Conservation (phyloP, 2,329 filamentous ascomycete genomes). For the Incumbomyces lentus region DNA sequence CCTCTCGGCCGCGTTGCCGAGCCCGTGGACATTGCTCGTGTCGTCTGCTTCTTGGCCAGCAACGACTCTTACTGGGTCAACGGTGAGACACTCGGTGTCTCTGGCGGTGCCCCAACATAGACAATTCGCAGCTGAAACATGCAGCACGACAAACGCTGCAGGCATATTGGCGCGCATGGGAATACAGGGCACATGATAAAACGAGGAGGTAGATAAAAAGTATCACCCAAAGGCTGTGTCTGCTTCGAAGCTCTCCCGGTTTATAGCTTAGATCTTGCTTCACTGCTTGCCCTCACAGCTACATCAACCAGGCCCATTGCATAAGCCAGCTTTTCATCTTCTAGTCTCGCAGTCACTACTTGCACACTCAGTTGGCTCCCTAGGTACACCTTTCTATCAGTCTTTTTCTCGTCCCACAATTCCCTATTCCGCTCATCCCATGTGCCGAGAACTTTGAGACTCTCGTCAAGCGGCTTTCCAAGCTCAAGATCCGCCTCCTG, state of each 20-base stretch:
- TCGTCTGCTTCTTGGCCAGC: constrained; percentile 46
- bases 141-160: neutral
- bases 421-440: constrained; percentile 53
- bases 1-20: constrained; percentile 50
- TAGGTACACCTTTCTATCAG: constrained; percentile 45
- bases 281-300: constrained; percentile 24
- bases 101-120: constrained; percentile 7
- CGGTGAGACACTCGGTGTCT: constrained; percentile 22
- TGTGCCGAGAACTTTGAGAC: constrained; percentile 33
- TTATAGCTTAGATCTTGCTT: constrained; percentile 9
- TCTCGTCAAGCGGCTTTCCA: constrained; percentile 33
- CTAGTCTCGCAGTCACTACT: constrained; percentile 44
- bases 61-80: constrained; percentile 56
- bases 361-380: constrained; percentile 47
- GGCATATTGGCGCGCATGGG: no score
- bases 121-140: neutral
- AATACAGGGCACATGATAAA: neutral
- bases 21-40: constrained; percentile 49
- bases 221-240: no score
- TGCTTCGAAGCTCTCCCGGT: no score
- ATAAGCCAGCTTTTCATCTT: constrained; percentile 43
- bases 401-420: constrained; percentile 44
- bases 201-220: neutral
- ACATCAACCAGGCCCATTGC: constrained; percentile 46
- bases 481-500: constrained; percentile 40